phyloP scores from a whole-genome alignment of 2,329 filamentous ascomycete species.

The Diaporthe citri region DNA sequence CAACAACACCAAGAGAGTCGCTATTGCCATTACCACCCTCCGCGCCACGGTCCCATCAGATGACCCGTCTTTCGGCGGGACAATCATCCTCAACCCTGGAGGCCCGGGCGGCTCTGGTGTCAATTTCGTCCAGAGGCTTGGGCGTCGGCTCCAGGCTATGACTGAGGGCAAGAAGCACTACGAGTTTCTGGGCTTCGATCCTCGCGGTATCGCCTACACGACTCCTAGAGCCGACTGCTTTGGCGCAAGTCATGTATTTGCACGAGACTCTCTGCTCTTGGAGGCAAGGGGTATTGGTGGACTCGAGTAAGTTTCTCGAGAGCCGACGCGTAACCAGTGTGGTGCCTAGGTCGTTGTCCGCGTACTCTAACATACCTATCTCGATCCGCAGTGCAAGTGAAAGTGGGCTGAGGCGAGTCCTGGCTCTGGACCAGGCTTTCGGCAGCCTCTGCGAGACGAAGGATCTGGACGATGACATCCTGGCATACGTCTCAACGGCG shows the following conservation, averaged over 20 bases:
- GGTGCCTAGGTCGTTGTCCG: not conserved
- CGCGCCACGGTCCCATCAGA: constrained; percentile 54
- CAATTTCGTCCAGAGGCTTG: constrained; percentile 44
- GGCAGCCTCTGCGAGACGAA: constrained; percentile 48
- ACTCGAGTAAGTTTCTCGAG: constrained; percentile 32
- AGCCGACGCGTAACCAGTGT: too few species aligned
- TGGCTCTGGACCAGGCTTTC: constrained; percentile 46
- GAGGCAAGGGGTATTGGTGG: constrained; percentile 50
- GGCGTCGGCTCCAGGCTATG: constrained; percentile 48
- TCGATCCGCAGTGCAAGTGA: constrained; percentile 33
- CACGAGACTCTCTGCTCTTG: constrained; percentile 48
- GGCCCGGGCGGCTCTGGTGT: constrained; percentile 59
- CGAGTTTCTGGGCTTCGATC: constrained; percentile 59
- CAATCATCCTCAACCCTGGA: constrained; percentile 59
- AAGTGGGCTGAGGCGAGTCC: constrained; percentile 45
- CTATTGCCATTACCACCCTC: constrained; percentile 57
- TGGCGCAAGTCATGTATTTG: constrained; percentile 44
- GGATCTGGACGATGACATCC: constrained; percentile 47
- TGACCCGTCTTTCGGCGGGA: constrained; percentile 56
- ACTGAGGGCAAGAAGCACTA: constrained; percentile 50
- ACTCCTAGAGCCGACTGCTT: constrained; percentile 56
- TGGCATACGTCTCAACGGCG: constrained; percentile 52
- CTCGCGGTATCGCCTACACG: constrained; percentile 55
- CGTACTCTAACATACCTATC: not conserved
- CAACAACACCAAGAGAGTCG: constrained; percentile 48